Base-by-base conservation (phyloP, 148 eudicot genomes). In the Rheum nobile region DNA sequence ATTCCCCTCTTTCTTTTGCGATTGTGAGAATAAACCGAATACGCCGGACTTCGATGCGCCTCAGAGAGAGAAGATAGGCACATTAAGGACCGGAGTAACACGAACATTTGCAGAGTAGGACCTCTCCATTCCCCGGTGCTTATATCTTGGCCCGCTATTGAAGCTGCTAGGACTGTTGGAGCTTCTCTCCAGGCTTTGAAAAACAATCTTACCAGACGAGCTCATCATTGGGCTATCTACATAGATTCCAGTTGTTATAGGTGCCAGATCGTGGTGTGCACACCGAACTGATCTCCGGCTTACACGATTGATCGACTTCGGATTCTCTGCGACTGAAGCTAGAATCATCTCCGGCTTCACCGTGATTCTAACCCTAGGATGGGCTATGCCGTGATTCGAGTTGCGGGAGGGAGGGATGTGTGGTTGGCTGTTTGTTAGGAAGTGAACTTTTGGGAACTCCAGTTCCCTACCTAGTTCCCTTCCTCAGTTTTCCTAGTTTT, bases 211-310 rank as follows among this genome's bases (percentile, higher is more conserved):
- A 2, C 98, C 98, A 0, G 92, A 91, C 0, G 97, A 82, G 77
- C 89, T 91, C 90, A 93, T 93, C 12, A 97, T 79, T 0, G 98
- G 98, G 59, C 98, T 93, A 19, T 93, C 98, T 0, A 86, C 81
- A 1, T 93, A 88, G 4, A 81, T n/a, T n/a, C n/a, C n/a, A n/a
- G n/a, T n/a, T n/a, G n/a, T 41, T 13, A 73, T 55, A 0, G 54
- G 29, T 8, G 42, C 8, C 8, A 54, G 67, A 21, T 38, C 41
- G 8, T 38, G 41, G 6, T 38, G 67, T 68, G 9, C 67, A 32
- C 3, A 44, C 44, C n/a, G n/a, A n/a, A n/a, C n/a, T n/a, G n/a
- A n/a, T n/a, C n/a, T n/a, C n/a, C n/a, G n/a, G n/a, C n/a, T n/a
- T n/a, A n/a, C n/a, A n/a, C n/a, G n/a, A n/a, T n/a, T n/a, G n/a